These are phyloP conservation scores for Ophiocordyceps camponoti-floridani DNA, from an alignment of 2,329 filamentous ascomycete genomes.

Conservation along the genomic window DNA sequence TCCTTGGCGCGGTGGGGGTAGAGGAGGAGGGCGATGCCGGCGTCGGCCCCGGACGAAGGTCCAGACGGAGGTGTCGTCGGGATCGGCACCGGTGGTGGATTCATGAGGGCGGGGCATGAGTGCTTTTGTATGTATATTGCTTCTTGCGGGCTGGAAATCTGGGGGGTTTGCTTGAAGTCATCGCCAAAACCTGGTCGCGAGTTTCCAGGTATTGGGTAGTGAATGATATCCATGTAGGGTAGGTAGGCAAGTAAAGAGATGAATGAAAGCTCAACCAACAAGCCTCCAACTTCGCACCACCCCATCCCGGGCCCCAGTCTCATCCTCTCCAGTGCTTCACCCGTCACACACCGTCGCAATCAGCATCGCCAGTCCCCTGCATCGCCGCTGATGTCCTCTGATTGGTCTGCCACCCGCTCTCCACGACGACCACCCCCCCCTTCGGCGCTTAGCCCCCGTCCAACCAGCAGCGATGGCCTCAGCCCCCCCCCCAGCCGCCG, in stretches of 20 bases:
- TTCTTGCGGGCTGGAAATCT: too few relatives aligned
- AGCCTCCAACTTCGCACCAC: not conserved
- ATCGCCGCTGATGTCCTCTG: not conserved
- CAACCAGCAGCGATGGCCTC: not conserved
- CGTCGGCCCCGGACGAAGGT: not conserved
- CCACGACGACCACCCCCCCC: not conserved
- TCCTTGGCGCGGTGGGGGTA: conserved; percentile 1
- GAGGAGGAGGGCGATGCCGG: not conserved
- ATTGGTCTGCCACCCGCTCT: not conserved
- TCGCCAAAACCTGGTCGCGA: too few relatives aligned
- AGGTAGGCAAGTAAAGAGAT: not conserved
- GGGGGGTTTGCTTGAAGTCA: too few relatives aligned
- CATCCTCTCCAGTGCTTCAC: not conserved
- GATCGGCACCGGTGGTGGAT: not conserved
- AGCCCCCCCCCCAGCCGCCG: not conserved
- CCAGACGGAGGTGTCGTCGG: not conserved
- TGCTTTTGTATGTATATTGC: not conserved
- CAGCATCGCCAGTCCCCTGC: too few relatives aligned
- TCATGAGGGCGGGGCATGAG: not conserved
- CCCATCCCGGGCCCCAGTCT: not conserved
- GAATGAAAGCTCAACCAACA: not conserved
- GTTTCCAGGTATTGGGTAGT: too few relatives aligned
- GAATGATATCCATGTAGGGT: not conserved
- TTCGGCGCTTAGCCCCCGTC: not conserved
- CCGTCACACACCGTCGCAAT: not conserved